These are phyloP conservation scores for Cystobasidium sp. DNA, from an alignment of 1,284 basidiomycete species.

Conservation along the genomic window DNA sequence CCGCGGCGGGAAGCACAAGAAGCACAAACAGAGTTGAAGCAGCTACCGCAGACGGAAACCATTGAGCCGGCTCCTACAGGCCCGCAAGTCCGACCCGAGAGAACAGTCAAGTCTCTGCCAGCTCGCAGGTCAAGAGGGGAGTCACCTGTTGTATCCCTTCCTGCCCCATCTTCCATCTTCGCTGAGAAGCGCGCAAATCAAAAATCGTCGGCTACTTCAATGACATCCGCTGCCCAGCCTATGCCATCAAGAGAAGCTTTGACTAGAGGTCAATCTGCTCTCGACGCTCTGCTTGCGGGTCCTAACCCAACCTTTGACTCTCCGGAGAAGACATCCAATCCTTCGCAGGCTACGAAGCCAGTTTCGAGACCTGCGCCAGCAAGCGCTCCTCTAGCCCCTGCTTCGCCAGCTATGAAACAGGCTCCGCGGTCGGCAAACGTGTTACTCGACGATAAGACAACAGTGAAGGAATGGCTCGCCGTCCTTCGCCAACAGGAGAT, in stretches of 20 bases:
- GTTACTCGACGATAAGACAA: neutral
- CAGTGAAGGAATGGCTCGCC: neutral
- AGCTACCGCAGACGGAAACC: no score
- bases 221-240: neutral
- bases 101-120: neutral
- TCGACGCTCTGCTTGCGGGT: constrained; percentile 31
- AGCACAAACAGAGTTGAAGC: no score
- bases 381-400: neutral
- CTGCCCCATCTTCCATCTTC: neutral
- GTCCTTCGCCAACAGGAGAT: neutral
- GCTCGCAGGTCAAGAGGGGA: neutral
- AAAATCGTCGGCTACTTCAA: no score
- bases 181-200: neutral
- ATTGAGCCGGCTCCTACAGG: neutral
- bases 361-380: neutral
- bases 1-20: no score
- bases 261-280: constrained; percentile 24
- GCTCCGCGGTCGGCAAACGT: neutral
- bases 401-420: neutral
- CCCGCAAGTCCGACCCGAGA: neutral
- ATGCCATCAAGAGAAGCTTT: neutral
- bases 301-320: constrained; percentile 35
- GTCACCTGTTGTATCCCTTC: neutral
- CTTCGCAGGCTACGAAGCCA: neutral
- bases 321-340: constrained; percentile 1